These are phyloP conservation scores for Botrytis tulipae DNA, from an alignment of 2,329 filamentous ascomycete genomes.

Conservation along the genomic window DNA sequence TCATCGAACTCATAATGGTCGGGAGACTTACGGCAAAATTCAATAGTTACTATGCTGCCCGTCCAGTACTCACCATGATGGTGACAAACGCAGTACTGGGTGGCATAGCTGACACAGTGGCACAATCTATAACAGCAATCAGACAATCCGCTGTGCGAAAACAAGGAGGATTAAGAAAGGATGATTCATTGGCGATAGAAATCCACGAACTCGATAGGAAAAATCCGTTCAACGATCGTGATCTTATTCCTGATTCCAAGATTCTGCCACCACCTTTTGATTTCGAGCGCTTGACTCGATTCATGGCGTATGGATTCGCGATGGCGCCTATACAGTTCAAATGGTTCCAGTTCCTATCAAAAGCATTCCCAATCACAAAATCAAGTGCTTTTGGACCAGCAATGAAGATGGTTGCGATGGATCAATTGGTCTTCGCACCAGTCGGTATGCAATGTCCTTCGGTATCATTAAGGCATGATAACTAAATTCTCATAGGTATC, in stretches of 20 bases:
- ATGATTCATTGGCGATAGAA: conserved; percentile 79
- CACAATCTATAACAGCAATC: conserved; percentile 86
- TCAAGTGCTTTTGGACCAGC: conserved; percentile 70
- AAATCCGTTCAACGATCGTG: conserved; percentile 63
- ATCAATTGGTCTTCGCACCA: conserved; percentile 91
- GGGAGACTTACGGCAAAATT: conserved; percentile 81
- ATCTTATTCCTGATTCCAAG: conserved; percentile 65
- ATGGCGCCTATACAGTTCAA: conserved; percentile 95
- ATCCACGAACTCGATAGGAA: conserved; percentile 84
- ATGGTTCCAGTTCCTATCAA: conserved; percentile 87
- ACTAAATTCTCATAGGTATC: conserved; percentile 53
- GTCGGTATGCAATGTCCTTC: conserved; percentile 54
- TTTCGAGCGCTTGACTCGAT: conserved; percentile 88
- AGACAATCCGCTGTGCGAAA: conserved; percentile 66
- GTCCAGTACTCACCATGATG: conserved; percentile 98
- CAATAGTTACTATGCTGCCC: conserved; percentile 89
- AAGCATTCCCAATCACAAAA: conserved; percentile 81
- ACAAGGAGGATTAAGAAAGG: conserved; percentile 53
- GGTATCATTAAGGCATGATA: not conserved
- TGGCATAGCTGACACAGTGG: conserved; percentile 93
- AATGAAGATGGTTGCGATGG: conserved; percentile 85
- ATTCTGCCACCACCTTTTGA: conserved; percentile 79
- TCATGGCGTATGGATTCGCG: conserved; percentile 95
- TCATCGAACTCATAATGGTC: conserved; percentile 85
- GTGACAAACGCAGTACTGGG: conserved; percentile 95